phyloP scores from a whole-genome alignment of 2,329 filamentous ascomycete species.

The Pseudogymnoascus sp. region DNA sequence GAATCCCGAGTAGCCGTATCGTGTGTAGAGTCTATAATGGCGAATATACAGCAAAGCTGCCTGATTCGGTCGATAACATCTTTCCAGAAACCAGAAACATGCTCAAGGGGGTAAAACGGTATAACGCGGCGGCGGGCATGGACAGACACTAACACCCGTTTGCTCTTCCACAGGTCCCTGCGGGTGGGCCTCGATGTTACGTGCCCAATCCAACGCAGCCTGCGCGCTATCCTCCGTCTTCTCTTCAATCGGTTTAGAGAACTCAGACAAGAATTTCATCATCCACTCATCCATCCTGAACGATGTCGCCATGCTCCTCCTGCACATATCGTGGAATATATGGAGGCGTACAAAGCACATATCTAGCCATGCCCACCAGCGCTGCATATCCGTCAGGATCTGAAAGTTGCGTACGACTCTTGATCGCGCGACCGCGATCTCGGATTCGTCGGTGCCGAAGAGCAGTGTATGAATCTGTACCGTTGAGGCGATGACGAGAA shows the following conservation, averaged over 20 bases:
- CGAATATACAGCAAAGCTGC: background rate
- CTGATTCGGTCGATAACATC: background rate
- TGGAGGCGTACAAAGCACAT: slow-evolving; percentile 31
- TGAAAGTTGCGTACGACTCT: slow-evolving; percentile 37
- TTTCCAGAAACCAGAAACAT: background rate
- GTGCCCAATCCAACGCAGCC: background rate
- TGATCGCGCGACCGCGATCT: slow-evolving; percentile 29
- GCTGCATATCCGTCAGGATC: slow-evolving; percentile 33
- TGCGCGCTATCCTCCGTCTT: slow-evolving; percentile 11
- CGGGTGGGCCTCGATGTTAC: background rate
- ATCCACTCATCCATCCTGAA: slow-evolving; percentile 36
- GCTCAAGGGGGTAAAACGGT: background rate
- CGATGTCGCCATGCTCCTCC: slow-evolving; percentile 28
- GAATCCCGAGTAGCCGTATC: background rate
- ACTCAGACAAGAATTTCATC: slow-evolving; percentile 31
- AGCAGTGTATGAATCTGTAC: slow-evolving; percentile 38
- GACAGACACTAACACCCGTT: background rate
- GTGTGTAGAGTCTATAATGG: background rate
- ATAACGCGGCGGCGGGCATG: background rate
- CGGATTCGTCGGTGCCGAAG: slow-evolving; percentile 30
- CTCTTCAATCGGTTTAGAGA: slow-evolving; percentile 26
- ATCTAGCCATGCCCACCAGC: slow-evolving; percentile 35
- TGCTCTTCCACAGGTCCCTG: background rate
- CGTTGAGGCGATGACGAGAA: slow-evolving; percentile 38
- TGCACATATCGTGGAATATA: slow-evolving; percentile 35